Percentiles rank a stretch among this genome's conserved stretches.
Conservation (phyloP, 345 rosid genomes). For the Reutealis trisperma region DNA sequence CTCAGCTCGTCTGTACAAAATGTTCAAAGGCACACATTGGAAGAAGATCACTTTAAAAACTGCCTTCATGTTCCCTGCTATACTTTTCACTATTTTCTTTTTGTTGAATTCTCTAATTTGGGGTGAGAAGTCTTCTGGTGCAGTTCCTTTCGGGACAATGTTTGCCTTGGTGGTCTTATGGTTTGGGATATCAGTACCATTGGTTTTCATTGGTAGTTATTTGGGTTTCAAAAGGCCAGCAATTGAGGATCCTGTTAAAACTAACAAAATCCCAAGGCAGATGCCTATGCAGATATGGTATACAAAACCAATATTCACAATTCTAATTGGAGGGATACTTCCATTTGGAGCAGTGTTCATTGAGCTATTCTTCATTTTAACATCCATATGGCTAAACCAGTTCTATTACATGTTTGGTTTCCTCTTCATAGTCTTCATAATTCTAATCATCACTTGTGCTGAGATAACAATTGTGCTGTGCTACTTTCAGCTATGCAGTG, state of each 20-base stretch:
- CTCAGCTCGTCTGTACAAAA: constrained; percentile 40
- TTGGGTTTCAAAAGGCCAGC: constrained; percentile 41
- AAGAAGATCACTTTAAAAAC: constrained; percentile 41
- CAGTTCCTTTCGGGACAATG: constrained; percentile 54
- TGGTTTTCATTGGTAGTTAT: constrained; percentile 43
- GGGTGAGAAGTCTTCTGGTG: constrained; percentile 54
- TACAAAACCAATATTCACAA: constrained; percentile 39
- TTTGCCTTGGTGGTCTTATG: constrained; percentile 45
- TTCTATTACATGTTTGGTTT: constrained; percentile 52
- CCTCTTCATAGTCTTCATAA: constrained; percentile 45
- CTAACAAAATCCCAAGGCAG: constrained; percentile 52
- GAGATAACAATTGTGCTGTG: constrained; percentile 44
- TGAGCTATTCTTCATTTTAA: constrained; percentile 46
- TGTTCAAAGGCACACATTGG: constrained; percentile 44
- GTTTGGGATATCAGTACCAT: constrained; percentile 53
- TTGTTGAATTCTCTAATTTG: constrained; percentile 44
- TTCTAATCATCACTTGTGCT: constrained; percentile 44
- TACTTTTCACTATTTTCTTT: constrained; percentile 37
- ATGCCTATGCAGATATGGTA: constrained; percentile 45
- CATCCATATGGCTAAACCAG: constrained; percentile 52
- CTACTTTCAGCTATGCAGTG: constrained; percentile 51
- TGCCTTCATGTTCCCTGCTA: constrained; percentile 43
- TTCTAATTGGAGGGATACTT: constrained; percentile 44
- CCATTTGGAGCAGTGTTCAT: constrained; percentile 50
- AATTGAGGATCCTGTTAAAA: constrained; percentile 42